These are phyloP conservation scores for Eucalyptus marginata DNA, from an alignment of 345 rosid species.

Conservation along the genomic window DNA sequence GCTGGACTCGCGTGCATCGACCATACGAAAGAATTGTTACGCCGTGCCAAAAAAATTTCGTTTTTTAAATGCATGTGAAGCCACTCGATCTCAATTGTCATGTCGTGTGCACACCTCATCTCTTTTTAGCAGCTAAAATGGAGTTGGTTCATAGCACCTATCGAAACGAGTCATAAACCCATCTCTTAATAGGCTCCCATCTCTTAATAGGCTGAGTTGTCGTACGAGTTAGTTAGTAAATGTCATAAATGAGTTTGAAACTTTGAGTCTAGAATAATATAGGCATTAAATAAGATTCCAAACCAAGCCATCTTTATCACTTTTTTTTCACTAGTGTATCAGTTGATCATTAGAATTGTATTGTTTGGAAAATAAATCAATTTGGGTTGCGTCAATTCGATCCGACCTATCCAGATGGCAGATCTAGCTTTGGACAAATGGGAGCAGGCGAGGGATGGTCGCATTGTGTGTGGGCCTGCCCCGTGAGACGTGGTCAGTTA, in stretches of 20 bases:
- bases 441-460: not conserved
- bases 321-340: fast-evolving
- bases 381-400: fast-evolving
- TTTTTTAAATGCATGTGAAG: not conserved
- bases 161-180: no score
- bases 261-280: no score
- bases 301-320: no score
- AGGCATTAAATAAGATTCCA: fast-evolving
- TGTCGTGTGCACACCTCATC: fast-evolving
- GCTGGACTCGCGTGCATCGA: fast-evolving
- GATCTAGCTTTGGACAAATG: not conserved
- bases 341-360: no score
- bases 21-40: not conserved
- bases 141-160: no score
- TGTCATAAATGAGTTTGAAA: no score
- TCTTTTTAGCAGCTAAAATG: not conserved
- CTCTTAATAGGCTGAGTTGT: no score
- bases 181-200: no score
- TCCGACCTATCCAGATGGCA: not conserved
- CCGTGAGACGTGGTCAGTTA: not conserved
- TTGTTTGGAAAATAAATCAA: no score
- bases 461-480: not conserved
- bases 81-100: not conserved
- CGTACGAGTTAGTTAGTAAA: no score
- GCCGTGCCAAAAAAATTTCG: fast-evolving